Base-by-base conservation (phyloP, 805 yeast genomes). In the Nakazawaea siamensis region DNA sequence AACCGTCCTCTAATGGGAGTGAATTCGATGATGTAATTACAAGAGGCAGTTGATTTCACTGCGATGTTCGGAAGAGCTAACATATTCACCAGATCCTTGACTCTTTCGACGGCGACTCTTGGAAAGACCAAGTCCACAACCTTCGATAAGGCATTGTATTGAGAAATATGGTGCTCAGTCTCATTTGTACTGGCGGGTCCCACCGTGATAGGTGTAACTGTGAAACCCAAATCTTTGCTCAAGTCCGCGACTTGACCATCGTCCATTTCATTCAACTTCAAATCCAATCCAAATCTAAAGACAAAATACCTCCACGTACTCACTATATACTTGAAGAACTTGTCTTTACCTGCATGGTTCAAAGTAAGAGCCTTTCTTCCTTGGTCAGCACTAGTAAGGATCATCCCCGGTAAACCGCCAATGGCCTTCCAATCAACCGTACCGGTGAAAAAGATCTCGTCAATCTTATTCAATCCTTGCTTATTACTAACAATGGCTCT, bases 351-450 rank as follows among this genome's bases (percentile, higher is more conserved):
- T 10, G 10, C 10, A 32, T 75, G 70, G 46, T 58, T 68, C 1
- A 85, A 58, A n/a, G 66, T 66, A 25, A 83, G 51, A 5, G 64
- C 64, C 31, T 70, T 68, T 42, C 69, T 65, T 2, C 86, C 87
- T 46, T 85, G 82, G 46, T 86, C 96, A 38, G 84, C 76, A 11
- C 82, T 64, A 0, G 97, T 85, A 33, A 90, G 59, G 32, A 90
- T 72, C 47, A 85, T 59, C 0, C 98, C 98, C 0, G 97, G 97
- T 5, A 90, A 55, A 0, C 98, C 98, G n/a, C 94, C 85, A 2
- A 86, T 59, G n/a, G 79, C 67, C 5, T 68, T 54, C 96, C 96
- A 90, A 35, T 69, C 56, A 9, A 83, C 42, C n/a, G 61, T 62
- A 3, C 98, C 98, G 0, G 95, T 77, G 4, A 92, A 49, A 48